Percentiles rank a stretch among this genome's conserved stretches.
phyloP scores from a whole-genome alignment of 129 eudicot species.

The Tagetes patula region DNA sequence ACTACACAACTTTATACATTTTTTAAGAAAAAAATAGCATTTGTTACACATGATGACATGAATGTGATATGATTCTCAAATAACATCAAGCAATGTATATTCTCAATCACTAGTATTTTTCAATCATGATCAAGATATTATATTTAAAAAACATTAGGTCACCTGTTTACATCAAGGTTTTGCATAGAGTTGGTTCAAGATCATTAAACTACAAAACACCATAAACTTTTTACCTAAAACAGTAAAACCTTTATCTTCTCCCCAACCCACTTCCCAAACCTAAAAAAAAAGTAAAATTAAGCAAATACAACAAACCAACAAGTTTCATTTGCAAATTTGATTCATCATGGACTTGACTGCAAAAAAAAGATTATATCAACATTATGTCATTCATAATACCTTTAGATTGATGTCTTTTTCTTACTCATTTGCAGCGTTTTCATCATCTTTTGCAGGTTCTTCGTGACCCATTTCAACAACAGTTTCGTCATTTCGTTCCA shows the following conservation, averaged over 20 bases:
- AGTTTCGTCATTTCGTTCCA: constrained; percentile 7
- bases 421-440: constrained; percentile 20
- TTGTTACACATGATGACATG: background rate
- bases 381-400: constrained; percentile 6
- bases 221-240: constrained; percentile 19
- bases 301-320: constrained; percentile 17
- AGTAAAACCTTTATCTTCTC: background rate
- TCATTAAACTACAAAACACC: constrained; percentile 18
- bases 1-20: too few relatives aligned
- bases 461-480: background rate
- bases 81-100: constrained; percentile 1
- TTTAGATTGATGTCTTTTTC: constrained; percentile 12
- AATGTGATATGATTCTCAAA: background rate
- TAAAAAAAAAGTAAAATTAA: constrained; percentile 9
- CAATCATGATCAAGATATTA: constrained; percentile 6
- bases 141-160: constrained; percentile 23
- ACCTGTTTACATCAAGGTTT: constrained; percentile 34
- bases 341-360: constrained; percentile 24
- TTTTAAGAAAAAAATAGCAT: too few relatives aligned
- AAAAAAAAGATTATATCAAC: constrained; percentile 24
- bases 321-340: constrained; percentile 20
- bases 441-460: constrained; percentile 23
- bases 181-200: constrained; percentile 26
- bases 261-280: constrained; percentile 32
- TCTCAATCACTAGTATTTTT: constrained; percentile 15